Conservation (phyloP, 805 yeast genomes). For the Kodamaea restingae region DNA sequence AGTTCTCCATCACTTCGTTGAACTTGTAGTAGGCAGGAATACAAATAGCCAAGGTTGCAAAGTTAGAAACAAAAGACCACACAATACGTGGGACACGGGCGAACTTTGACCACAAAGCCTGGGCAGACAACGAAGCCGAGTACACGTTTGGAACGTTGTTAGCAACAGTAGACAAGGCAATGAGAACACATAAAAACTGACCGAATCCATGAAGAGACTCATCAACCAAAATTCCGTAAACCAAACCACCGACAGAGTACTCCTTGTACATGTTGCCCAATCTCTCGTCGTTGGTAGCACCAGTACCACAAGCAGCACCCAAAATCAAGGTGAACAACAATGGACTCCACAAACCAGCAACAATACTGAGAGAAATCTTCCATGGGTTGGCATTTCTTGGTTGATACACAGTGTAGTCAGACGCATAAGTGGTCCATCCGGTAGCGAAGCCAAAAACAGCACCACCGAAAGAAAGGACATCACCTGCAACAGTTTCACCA, state of each 20-base stretch:
- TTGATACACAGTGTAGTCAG: constrained; percentile 89
- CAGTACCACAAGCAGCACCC: constrained; percentile 85
- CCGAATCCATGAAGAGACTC: constrained; percentile 87
- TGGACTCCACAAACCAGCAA: constrained; percentile 63
- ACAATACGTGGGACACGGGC: constrained; percentile 72
- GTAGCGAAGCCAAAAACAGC: constrained; percentile 83
- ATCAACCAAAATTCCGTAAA: constrained; percentile 71
- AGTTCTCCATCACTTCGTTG: constrained; percentile 68
- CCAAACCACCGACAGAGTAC: constrained; percentile 74
- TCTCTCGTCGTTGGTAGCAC: constrained; percentile 40
- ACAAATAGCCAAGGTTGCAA: constrained; percentile 75
- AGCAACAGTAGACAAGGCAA: constrained; percentile 83
- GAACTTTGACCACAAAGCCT: constrained; percentile 75
- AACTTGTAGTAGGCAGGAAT: constrained; percentile 84
- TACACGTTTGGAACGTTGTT: constrained; percentile 94
- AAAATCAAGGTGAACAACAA: constrained; percentile 67
- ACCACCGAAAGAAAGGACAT: constrained; percentile 77
- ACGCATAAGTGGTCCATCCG: constrained; percentile 92
- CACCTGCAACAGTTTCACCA: constrained; percentile 71
- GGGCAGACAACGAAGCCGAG: constrained; percentile 83
- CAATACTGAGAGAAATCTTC: constrained; percentile 61
- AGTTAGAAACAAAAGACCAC: constrained; percentile 79
- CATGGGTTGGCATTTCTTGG: constrained; percentile 55
- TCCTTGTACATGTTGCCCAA: constrained; percentile 50
- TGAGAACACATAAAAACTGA: constrained; percentile 78